Evolutionary conservation across 306 rosid genomes (phyloP).

Genomic region (Glycine soja): DNA sequence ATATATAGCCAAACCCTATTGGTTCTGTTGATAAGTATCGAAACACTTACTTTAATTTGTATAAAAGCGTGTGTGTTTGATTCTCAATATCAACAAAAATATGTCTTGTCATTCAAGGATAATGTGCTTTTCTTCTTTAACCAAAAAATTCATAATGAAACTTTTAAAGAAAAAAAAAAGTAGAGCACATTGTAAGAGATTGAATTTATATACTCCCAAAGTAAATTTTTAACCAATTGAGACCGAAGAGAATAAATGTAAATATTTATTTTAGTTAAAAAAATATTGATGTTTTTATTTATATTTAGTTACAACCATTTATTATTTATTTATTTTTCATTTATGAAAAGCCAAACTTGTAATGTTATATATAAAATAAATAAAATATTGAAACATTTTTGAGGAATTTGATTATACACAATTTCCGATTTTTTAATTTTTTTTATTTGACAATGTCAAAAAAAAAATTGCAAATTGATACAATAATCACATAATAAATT

Average conservation of each 20-base stretch:
- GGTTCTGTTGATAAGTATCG: slow-evolving; percentile 7
- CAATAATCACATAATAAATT: not conserved
- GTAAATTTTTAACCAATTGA: too few species aligned
- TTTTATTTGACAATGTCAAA: not conserved
- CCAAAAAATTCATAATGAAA: not conserved
- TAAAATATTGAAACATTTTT: too few species aligned
- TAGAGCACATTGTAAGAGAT: not conserved
- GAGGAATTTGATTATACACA: not conserved
- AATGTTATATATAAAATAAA: not conserved
- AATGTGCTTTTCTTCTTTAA: not conserved
- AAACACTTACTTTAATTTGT: not conserved
- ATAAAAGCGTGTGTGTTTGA: not conserved
- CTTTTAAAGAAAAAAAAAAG: not conserved
- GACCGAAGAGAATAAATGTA: too few species aligned
- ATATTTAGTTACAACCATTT: too few species aligned
- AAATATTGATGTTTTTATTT: too few species aligned
- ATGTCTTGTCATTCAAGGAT: not conserved
- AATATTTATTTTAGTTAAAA: too few species aligned
- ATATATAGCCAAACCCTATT: slow-evolving; percentile 7
- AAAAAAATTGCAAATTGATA: not conserved
- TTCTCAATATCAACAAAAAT: not conserved
- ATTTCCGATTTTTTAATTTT: not conserved
- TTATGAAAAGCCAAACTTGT: not conserved
- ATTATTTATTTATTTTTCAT: not conserved
- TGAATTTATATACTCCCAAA: too few species aligned